Evolutionary conservation across 441 rosid species (phyloP).

Genomic region (Adansonia madagascariensis): DNA sequence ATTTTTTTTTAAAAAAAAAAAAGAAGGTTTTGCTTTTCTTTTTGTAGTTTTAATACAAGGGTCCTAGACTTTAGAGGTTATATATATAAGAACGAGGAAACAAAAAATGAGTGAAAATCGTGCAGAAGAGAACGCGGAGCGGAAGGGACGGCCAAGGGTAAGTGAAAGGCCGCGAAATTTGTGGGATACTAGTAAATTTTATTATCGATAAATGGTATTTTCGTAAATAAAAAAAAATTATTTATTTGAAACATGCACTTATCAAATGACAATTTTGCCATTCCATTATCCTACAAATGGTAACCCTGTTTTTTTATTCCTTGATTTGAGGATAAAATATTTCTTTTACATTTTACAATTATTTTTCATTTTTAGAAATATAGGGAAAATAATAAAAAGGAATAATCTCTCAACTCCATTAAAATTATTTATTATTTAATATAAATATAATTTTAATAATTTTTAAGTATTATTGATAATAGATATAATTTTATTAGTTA

Average conservation of each 20-base stretch:
- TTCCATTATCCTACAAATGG: not conserved
- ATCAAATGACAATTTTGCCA: not conserved
- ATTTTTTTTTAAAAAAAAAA: too few relatives aligned
- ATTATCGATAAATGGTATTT: not conserved
- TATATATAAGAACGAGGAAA: not conserved
- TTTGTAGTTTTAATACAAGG: not conserved
- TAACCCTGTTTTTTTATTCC: not conserved
- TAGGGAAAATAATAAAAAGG: too few relatives aligned
- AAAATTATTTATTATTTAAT: too few relatives aligned
- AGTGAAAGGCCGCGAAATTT: not conserved
- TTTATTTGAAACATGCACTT: not conserved
- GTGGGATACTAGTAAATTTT: not conserved
- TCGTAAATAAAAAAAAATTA: not conserved
- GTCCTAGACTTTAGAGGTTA: not conserved
- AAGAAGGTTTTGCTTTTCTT: not conserved
- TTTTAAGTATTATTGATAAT: too few relatives aligned
- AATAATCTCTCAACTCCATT: too few relatives aligned
- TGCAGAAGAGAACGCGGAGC: not conserved
- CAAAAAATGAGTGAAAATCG: not conserved
- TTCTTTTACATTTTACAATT: too few relatives aligned
- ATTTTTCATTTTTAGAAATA: too few relatives aligned
- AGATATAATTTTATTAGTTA: too few relatives aligned
- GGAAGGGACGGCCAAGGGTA: not conserved
- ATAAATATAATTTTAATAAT: too few relatives aligned
- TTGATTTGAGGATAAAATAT: too few relatives aligned